phyloP scores from a whole-genome alignment of 2,329 filamentous ascomycete species.

The Pseudogymnoascus sp. region DNA sequence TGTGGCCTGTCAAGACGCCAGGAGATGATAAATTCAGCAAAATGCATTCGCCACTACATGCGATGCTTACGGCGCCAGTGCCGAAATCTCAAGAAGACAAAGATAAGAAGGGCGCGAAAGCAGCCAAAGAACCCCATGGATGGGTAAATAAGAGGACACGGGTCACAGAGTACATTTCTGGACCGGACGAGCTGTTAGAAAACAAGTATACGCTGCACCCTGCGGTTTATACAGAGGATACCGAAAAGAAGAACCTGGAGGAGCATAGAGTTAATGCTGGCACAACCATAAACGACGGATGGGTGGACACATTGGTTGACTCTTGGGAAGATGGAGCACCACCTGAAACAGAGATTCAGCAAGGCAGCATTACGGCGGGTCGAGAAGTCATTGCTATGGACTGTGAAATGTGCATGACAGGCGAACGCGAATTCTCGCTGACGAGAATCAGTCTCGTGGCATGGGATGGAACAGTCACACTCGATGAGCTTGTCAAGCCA shows the following conservation, averaged over 20 bases:
- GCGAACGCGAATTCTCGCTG: conserved; percentile 68
- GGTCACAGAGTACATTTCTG: conserved; percentile 72
- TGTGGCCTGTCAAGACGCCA: conserved; percentile 84
- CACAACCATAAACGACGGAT: conserved; percentile 53
- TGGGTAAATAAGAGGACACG: conserved; percentile 70
- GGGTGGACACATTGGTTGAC: conserved; percentile 70
- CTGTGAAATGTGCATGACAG: conserved; percentile 96
- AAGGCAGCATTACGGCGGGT: conserved; percentile 76
- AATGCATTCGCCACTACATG: conserved; percentile 79
- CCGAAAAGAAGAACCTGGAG: conserved; percentile 45
- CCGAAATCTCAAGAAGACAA: conserved; percentile 63
- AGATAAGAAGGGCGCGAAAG: conserved; percentile 49
- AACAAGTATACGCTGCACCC: conserved; percentile 84
- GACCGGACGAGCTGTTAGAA: conserved; percentile 64
- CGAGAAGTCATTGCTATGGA: conserved; percentile 75
- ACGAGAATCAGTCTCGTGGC: conserved; percentile 80
- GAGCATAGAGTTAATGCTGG: conserved; percentile 42
- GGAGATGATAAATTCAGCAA: conserved; percentile 74
- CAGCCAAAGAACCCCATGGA: conserved; percentile 52
- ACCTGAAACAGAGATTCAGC: conserved; percentile 62
- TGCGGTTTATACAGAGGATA: conserved; percentile 53
- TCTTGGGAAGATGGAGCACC: conserved; percentile 58
- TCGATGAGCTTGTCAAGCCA: conserved; percentile 91
- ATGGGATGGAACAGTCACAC: conserved; percentile 73
- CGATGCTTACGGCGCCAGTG: conserved; percentile 69